Evolutionary conservation across 768 basidiomycete species (phyloP), one percentile per base, ranked within the genome.

Genomic region (Boletus subcaerulescens): DNA sequence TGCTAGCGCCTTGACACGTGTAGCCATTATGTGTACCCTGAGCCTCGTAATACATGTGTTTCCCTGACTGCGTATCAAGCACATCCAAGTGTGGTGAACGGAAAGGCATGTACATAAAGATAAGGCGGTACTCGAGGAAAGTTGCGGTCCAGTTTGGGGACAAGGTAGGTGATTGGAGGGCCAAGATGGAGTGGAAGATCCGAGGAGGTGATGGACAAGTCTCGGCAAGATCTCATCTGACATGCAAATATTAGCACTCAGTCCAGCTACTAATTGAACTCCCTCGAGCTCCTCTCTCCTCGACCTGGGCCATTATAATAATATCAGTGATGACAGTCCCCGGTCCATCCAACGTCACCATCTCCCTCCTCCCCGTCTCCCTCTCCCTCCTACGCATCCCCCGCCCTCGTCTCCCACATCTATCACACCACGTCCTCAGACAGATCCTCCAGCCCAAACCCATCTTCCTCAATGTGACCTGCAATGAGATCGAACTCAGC

Each of bases 401-500:
- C 45, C 84, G 87, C 52, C 76, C 80, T n/a, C 82, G 87, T 48
- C 79, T 89, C 15, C 65, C 76, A 26, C 72, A 77, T 3, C 75
- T 88, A 50, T 80, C 80, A 10, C 80, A 83, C 58, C 81, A 81
- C 29, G 66, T 91, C 66, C 77, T 91, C 58, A 80, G 80, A 56
- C 85, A 87, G 68, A 81, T 90, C 53, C 80, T 90, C 50, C 80
- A 81, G 47, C 85, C 85, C 3, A 76, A 74, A 56, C 84, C 86
- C 15, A 77, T 78, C 7, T 90, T 90, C 67, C 77, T 90, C 65
- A 89, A 85, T 62, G 77, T 90, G 53, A 88, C 87, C 49, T 87
- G 80, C 73, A 92, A 92, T 66, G 81, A 87, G 59, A 80, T 90
- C 59, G 89, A 91, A 70, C 84, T 92, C 69, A 82, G 80, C 67